These are phyloP conservation scores for Amanita pallidorosea DNA, from an alignment of 768 basidiomycete genomes.

Conservation along the genomic window DNA sequence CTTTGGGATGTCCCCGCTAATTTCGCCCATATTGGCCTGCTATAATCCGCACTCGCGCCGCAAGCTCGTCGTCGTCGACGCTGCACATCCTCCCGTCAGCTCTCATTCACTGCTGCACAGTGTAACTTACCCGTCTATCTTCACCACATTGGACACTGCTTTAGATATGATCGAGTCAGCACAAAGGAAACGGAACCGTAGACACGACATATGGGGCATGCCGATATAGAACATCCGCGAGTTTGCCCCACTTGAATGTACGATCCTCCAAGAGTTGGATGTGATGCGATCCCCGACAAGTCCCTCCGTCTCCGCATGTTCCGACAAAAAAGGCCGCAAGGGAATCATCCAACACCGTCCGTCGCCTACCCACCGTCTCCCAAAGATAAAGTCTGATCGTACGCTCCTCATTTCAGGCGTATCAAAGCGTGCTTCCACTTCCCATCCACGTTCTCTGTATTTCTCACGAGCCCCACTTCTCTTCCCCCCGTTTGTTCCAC, in stretches of 20 bases:
- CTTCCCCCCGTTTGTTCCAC: conserved; percentile 1
- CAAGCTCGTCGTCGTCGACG: no score
- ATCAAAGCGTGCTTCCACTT: conserved; percentile 1
- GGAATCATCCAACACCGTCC: conserved; percentile 1
- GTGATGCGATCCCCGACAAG: not conserved
- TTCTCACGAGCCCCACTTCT: conserved; percentile 15
- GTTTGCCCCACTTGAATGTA: not conserved
- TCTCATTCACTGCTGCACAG: no score
- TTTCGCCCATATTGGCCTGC: no score
- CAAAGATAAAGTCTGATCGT: not conserved
- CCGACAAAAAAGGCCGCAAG: not conserved
- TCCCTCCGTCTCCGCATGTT: not conserved
- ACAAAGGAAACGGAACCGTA: not conserved
- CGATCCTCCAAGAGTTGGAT: not conserved
- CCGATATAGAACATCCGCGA: not conserved
- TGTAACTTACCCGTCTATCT: no score
- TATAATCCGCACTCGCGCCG: no score
- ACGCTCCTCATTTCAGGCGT: not conserved
- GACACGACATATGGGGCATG: not conserved
- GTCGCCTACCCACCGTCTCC: conserved; percentile 1
- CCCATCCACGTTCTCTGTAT: conserved; percentile 27
- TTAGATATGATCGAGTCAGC: not conserved
- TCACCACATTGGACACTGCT: no score
- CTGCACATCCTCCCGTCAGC: no score
- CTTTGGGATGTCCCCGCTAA: no score